Conservation (phyloP, 2,329 filamentous ascomycete genomes). For the Pseudohalonectria lignicola region DNA sequence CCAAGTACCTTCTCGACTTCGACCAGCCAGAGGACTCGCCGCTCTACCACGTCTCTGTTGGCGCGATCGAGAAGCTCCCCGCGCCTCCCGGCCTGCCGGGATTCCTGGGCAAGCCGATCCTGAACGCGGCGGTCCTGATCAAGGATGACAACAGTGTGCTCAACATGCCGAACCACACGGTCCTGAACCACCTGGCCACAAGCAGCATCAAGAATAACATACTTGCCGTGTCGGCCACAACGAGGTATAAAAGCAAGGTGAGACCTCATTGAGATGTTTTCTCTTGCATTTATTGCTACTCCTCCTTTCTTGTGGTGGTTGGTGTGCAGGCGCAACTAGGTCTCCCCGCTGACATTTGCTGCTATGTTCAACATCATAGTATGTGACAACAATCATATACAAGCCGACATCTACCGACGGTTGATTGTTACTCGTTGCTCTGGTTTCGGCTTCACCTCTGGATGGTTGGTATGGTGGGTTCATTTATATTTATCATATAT, state of each 20-base stretch:
- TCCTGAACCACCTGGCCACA: constrained; percentile 90
- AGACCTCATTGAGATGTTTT: constrained; percentile 12
- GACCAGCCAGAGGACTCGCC: constrained; percentile 74
- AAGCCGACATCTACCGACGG: constrained; percentile 53
- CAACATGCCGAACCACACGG: constrained; percentile 93
- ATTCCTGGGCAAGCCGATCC: constrained; percentile 86
- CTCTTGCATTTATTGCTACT: background rate
- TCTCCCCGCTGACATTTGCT: constrained; percentile 6
- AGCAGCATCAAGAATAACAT: constrained; percentile 98
- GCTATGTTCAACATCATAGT: constrained; percentile 39
- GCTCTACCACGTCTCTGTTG: constrained; percentile 62
- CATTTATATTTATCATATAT: no score
- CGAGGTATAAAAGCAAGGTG: constrained; percentile 94
- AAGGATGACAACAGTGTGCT: constrained; percentile 98
- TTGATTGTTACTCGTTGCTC: no score
- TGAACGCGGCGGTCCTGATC: constrained; percentile 83
- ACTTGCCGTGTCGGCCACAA: constrained; percentile 89
- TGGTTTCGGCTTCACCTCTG: no score
- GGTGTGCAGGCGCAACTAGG: background rate
- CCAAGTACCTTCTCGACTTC: constrained; percentile 75
- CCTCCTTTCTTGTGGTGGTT: background rate
- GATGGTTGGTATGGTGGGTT: no score
- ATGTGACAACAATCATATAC: constrained; percentile 95
- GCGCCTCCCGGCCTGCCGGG: constrained; percentile 77
- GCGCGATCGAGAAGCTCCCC: constrained; percentile 68